Conservation (phyloP, 2,329 filamentous ascomycete species). For the Amesomyces nigricolor region DNA sequence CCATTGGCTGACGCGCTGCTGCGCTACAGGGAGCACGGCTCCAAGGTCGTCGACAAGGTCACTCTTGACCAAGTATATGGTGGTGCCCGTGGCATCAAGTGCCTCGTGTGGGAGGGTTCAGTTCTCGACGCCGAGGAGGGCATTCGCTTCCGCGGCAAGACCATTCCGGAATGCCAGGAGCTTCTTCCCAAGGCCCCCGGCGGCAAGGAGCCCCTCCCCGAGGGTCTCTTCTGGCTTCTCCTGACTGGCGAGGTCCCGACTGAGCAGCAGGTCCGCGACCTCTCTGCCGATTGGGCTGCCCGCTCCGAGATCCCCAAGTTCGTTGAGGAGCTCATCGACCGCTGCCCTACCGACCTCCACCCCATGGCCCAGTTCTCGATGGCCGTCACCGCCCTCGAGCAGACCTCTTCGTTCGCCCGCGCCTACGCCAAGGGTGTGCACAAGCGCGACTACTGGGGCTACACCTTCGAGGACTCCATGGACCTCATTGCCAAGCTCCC, state of each 20-base stretch:
- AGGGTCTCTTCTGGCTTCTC: slow-evolving; percentile 99
- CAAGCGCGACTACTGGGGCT: slow-evolving; percentile 99
- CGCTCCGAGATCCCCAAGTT: slow-evolving; percentile 96
- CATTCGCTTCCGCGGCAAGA: slow-evolving; percentile 98
- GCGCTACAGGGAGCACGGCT: slow-evolving; percentile 72
- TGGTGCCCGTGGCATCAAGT: slow-evolving; percentile 98
- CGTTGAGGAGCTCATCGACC: slow-evolving; percentile 98
- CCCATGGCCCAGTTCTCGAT: slow-evolving; percentile 99
- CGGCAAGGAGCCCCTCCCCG: slow-evolving; percentile 92
- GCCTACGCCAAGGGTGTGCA: slow-evolving; percentile 98
- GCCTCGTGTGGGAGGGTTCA: slow-evolving; percentile 96
- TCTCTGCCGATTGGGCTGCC: slow-evolving; percentile 98
- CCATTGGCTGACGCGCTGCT: slow-evolving; percentile 25
- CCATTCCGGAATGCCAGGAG: slow-evolving; percentile 97
- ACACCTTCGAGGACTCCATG: slow-evolving; percentile 99
- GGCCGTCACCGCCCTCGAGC: slow-evolving; percentile 95
- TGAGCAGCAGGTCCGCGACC: slow-evolving; percentile 96
- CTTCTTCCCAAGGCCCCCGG: slow-evolving; percentile 94
- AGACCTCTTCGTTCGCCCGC: slow-evolving; percentile 96
- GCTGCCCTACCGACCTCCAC: slow-evolving; percentile 97
- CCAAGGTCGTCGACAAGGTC: slow-evolving; percentile 93
- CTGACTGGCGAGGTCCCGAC: slow-evolving; percentile 95
- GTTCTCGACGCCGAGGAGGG: slow-evolving; percentile 98
- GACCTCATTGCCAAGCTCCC: slow-evolving; percentile 99
- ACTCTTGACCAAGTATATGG: slow-evolving; percentile 99